Evolutionary conservation across 805 yeast genomes (phyloP).

Genomic region (Priceomyces melissophilus): DNA sequence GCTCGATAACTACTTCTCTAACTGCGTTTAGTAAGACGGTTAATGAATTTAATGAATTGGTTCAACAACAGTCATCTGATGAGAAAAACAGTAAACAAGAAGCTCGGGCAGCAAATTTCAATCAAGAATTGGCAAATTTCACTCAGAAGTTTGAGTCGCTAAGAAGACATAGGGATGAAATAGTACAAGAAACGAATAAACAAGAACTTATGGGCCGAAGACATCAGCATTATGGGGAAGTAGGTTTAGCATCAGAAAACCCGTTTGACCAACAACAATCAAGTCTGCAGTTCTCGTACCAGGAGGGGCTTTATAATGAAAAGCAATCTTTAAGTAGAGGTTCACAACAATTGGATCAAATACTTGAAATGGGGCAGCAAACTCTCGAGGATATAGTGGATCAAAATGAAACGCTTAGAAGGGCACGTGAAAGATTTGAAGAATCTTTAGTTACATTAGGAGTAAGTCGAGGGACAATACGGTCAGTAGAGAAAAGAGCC

Average conservation of each 20-base stretch:
- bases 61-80: slow-evolving; percentile 55
- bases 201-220: slow-evolving; percentile 57
- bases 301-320: slow-evolving; percentile 71
- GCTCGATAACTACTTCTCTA: slow-evolving; percentile 75
- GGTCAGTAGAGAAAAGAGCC: slow-evolving; percentile 75
- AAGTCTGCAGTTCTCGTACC: slow-evolving; percentile 34
- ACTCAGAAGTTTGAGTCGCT: slow-evolving; percentile 50
- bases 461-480: slow-evolving; percentile 79
- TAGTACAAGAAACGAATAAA: slow-evolving; percentile 43
- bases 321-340: slow-evolving; percentile 61
- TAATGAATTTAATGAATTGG: slow-evolving; percentile 59
- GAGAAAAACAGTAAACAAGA: slow-evolving; percentile 52
- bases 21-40: slow-evolving; percentile 74
- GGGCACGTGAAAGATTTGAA: slow-evolving; percentile 61
- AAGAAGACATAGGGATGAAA: slow-evolving; percentile 53
- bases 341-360: slow-evolving; percentile 80
- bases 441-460: slow-evolving; percentile 78
- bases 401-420: slow-evolving; percentile 69
- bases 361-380: slow-evolving; percentile 82
- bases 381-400: slow-evolving; percentile 84
- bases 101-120: slow-evolving; percentile 55
- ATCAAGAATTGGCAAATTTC: slow-evolving; percentile 43
- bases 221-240: slow-evolving; percentile 24
- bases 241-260: slow-evolving; percentile 27
- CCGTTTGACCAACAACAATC: slow-evolving; percentile 41